phyloP scores from a whole-genome alignment of 2,329 filamentous ascomycete genomes.

The Trichothecium roseum region DNA sequence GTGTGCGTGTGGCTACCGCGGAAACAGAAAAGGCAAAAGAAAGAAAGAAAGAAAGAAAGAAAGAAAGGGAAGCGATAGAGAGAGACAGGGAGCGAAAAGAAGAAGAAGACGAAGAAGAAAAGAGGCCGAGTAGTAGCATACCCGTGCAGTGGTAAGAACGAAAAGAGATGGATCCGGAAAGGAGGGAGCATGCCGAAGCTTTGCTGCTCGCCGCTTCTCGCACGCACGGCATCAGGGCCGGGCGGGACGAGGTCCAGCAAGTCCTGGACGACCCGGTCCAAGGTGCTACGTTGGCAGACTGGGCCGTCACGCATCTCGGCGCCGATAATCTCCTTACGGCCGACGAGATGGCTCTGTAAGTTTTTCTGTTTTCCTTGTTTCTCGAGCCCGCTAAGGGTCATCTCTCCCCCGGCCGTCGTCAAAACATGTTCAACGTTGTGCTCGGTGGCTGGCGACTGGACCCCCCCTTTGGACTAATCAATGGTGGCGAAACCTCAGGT shows the following conservation, averaged over 20 bases:
- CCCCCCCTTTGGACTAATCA: constrained; percentile 4
- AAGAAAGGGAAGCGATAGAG: too few relatives aligned
- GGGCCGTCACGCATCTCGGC: constrained; percentile 37
- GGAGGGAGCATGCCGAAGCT: constrained; percentile 18
- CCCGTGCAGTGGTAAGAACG: too few relatives aligned
- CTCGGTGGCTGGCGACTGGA: not conserved
- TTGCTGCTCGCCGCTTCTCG: constrained; percentile 21
- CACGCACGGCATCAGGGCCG: constrained; percentile 18
- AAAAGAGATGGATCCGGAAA: constrained; percentile 14
- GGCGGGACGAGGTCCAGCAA: constrained; percentile 25
- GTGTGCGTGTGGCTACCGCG: too few relatives aligned
- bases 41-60: too few relatives aligned
- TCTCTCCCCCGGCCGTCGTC: not conserved
- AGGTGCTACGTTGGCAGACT: constrained; percentile 29
- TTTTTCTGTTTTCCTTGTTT: constrained; percentile 2
- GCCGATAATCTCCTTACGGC: constrained; percentile 41
- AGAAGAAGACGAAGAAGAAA: too few relatives aligned
- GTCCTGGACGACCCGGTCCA: constrained; percentile 23
- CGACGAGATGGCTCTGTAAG: constrained; percentile 44
- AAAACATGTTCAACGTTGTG: constrained; percentile 5
- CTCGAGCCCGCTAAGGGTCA: not conserved
- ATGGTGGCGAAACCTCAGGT: constrained; percentile 23
- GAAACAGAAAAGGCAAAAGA: too few relatives aligned
- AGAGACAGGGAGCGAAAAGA: too few relatives aligned
- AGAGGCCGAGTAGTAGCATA: too few relatives aligned